Conservation (phyloP, 192 early-diverging fungal genomes). For the Coemansia sp. region DNA sequence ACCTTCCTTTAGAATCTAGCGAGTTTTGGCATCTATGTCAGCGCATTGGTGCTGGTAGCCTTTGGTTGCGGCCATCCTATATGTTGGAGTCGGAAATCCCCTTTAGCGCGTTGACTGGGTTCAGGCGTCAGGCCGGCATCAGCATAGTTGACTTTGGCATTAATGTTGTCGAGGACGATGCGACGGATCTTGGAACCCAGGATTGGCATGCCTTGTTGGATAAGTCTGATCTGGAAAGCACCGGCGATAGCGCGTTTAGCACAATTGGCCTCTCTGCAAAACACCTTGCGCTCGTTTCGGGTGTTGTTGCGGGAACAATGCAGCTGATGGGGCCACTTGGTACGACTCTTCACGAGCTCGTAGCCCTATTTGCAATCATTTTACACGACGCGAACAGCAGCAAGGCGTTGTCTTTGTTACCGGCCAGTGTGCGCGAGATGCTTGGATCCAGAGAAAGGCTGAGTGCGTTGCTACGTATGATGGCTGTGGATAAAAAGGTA, state of each 20-base stretch:
- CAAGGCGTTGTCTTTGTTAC: neutral
- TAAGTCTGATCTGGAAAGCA: neutral
- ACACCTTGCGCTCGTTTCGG: constrained; percentile 10
- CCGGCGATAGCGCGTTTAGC: neutral
- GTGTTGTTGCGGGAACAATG: constrained; percentile 12
- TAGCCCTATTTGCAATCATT: constrained; percentile 5
- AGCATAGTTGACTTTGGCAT: constrained; percentile 7
- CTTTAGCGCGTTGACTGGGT: constrained; percentile 14
- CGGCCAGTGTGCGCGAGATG: neutral
- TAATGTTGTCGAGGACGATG: neutral
- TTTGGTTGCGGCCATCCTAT: constrained; percentile 40
- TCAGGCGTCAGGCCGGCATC: constrained; percentile 3
- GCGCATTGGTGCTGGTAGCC: constrained; percentile 20
- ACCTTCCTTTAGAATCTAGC: neutral
- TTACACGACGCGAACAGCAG: neutral
- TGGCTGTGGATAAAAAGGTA: constrained; percentile 8
- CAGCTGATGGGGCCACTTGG: constrained; percentile 30
- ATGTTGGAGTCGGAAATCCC: neutral
- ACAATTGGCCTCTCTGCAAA: neutral
- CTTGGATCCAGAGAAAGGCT: neutral
- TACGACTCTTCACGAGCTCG: constrained; percentile 26
- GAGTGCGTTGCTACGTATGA: constrained; percentile 4
- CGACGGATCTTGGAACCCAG: neutral
- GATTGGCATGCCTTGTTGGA: neutral
- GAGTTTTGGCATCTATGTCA: constrained; percentile 21